These are phyloP conservation scores for Coriolopsis trogii DNA, from an alignment of 1,284 basidiomycete genomes.

Conservation along the genomic window DNA sequence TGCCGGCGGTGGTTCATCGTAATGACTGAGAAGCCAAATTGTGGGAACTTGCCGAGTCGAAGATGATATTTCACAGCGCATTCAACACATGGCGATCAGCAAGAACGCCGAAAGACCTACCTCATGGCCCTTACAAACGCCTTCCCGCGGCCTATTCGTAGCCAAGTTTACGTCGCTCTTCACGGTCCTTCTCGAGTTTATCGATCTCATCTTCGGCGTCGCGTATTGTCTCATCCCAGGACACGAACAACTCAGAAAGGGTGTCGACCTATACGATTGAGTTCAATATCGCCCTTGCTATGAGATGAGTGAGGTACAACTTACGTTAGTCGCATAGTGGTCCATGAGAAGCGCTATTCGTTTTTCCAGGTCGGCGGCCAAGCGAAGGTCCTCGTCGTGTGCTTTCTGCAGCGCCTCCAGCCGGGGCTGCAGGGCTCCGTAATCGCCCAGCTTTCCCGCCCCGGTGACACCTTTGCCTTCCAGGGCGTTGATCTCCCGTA, in stretches of 20 bases:
- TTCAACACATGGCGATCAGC: neutral
- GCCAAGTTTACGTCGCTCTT: constrained; percentile 60
- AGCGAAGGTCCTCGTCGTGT: constrained; percentile 59
- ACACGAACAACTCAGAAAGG: constrained; percentile 78
- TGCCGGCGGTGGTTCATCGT: too few relatives aligned
- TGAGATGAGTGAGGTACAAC: neutral
- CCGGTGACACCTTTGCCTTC: constrained; percentile 70
- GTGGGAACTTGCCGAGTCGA: too few relatives aligned
- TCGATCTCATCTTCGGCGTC: constrained; percentile 61
- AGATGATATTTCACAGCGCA: neutral
- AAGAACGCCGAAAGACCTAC: constrained; percentile 9
- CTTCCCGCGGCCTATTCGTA: constrained; percentile 38
- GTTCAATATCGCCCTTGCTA: neutral
- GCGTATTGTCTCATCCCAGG: constrained; percentile 74
- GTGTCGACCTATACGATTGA: constrained; percentile 60
- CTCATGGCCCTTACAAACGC: neutral
- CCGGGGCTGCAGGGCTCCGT: constrained; percentile 63
- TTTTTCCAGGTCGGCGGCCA: constrained; percentile 60
- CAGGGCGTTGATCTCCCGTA: constrained; percentile 71
- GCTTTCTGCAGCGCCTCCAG: constrained; percentile 57
- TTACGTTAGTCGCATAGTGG: constrained; percentile 68
- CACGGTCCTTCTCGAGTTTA: constrained; percentile 58
- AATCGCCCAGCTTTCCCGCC: constrained; percentile 73
- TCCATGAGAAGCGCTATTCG: constrained; percentile 67
- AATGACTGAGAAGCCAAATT: too few relatives aligned